phyloP scores from a whole-genome alignment of 352 stramenopile species.

The Pythium aquatile region DNA sequence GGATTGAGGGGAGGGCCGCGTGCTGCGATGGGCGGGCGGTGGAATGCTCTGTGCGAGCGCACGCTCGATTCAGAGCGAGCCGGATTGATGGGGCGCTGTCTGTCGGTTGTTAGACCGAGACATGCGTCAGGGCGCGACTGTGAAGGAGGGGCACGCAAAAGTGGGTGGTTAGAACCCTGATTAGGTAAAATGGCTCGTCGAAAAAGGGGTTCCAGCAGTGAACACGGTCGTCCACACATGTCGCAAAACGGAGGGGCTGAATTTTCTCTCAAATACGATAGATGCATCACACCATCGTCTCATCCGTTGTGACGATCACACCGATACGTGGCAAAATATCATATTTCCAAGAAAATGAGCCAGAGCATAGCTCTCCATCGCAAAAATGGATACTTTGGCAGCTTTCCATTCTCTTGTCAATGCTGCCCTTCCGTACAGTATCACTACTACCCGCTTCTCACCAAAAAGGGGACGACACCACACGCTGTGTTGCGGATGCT shows the following conservation, averaged over 20 bases:
- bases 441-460: neutral
- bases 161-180: neutral
- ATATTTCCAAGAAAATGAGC: slow-evolving; percentile 10
- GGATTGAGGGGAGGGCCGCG: neutral
- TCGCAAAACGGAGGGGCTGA: slow-evolving; percentile 9
- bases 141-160: too few species aligned
- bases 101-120: slow-evolving; percentile 1
- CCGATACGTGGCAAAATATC: neutral
- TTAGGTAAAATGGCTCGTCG: neutral
- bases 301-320: neutral
- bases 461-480: neutral
- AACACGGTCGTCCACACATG: slow-evolving; percentile 11
- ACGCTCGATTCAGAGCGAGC: slow-evolving; percentile 6
- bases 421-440: neutral
- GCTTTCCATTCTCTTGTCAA: neutral
- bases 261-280: slow-evolving; percentile 10
- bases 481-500: neutral
- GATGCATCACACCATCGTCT: neutral
- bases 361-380: neutral
- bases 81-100: neutral
- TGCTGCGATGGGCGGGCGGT: neutral
- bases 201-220: neutral
- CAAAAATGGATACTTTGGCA: neutral
- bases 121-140: neutral
- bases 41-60: slow-evolving; percentile 3